Percentiles rank a stretch among this genome's conserved stretches.
Evolutionary conservation across 31 red algal species (phyloP).

Genomic region (Porphyra umbilicalis): DNA sequence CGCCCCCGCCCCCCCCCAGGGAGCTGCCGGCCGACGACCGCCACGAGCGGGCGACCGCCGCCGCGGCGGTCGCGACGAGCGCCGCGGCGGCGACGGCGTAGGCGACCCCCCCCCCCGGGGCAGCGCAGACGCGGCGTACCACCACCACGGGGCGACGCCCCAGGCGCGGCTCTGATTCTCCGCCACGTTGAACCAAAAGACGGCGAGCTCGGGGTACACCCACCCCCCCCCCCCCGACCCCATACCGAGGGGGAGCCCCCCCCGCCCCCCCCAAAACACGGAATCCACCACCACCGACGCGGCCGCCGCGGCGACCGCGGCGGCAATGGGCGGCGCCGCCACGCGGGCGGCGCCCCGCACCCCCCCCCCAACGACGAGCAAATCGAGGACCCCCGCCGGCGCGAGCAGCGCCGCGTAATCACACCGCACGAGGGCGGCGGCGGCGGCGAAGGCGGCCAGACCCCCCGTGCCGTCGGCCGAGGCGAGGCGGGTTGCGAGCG

Average conservation of each 20-base stretch:
- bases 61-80: not conserved
- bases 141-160: slow-evolving; percentile 49
- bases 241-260: not conserved
- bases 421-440: slow-evolving; percentile 45
- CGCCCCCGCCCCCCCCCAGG: not conserved
- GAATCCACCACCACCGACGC: slow-evolving; percentile 54
- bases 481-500: slow-evolving; percentile 17
- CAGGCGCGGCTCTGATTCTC: slow-evolving; percentile 39
- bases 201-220: slow-evolving; percentile 72
- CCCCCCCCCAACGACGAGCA: not conserved
- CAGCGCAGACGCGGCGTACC: slow-evolving; percentile 76
- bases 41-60: no score
- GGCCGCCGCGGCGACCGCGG: slow-evolving; percentile 16
- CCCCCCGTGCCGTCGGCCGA: not conserved
- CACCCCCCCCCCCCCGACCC: not conserved
- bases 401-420: slow-evolving; percentile 19
- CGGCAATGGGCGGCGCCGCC: not conserved
- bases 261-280: slow-evolving; percentile 44
- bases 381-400: not conserved
- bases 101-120: slow-evolving; percentile 23
- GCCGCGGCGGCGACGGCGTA: not conserved
- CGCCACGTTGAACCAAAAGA: slow-evolving; percentile 77
- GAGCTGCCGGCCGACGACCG: no score
- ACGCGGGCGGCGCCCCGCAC: not conserved
- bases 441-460: slow-evolving; percentile 19